Evolutionary conservation across 179 eudicot species (phyloP).

Genomic region (Camellia oleifera): DNA sequence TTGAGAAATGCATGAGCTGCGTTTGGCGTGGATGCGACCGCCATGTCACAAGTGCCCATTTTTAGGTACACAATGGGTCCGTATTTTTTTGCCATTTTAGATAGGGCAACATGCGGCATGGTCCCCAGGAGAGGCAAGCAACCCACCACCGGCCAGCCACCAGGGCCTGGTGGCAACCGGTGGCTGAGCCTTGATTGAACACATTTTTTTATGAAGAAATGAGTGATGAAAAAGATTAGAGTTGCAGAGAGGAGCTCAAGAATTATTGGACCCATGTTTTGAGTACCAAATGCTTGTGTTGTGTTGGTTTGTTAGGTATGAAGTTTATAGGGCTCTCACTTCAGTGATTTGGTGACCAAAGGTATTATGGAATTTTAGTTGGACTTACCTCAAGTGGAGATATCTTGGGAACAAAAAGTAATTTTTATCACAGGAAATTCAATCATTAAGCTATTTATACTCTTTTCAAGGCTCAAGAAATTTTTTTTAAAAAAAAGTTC

Average conservation of each 20-base stretch:
- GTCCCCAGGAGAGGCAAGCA: conserved; percentile 29
- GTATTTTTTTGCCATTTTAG: conserved; percentile 27
- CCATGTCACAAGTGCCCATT: conserved; percentile 30
- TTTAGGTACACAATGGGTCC: conserved; percentile 37
- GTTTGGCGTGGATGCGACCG: conserved; percentile 34
- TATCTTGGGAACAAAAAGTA: neutral
- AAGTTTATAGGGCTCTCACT: neutral
- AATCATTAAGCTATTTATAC: no score
- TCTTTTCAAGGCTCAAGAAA: no score
- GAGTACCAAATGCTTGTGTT: neutral
- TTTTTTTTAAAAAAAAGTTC: no score
- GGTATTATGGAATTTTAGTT: neutral
- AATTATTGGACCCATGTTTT: conserved; percentile 3
- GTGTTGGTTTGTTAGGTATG: neutral
- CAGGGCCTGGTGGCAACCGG: conserved; percentile 39
- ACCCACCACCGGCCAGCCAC: conserved; percentile 36
- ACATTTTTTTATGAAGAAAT: neutral
- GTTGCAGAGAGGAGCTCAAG: conserved; percentile 13
- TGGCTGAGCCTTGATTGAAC: neutral
- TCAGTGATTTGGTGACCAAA: neutral
- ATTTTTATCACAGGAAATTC: no score
- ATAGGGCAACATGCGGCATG: conserved; percentile 36
- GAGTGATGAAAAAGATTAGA: conserved; percentile 14
- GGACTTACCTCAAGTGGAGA: neutral
- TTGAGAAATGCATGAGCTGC: conserved; percentile 32